A percentile compares a stretch with the other conserved stretches of the same genome.
These are phyloP conservation scores for Apiospora koreana DNA, from an alignment of 2,329 filamentous ascomycete species.

Conservation along the genomic window DNA sequence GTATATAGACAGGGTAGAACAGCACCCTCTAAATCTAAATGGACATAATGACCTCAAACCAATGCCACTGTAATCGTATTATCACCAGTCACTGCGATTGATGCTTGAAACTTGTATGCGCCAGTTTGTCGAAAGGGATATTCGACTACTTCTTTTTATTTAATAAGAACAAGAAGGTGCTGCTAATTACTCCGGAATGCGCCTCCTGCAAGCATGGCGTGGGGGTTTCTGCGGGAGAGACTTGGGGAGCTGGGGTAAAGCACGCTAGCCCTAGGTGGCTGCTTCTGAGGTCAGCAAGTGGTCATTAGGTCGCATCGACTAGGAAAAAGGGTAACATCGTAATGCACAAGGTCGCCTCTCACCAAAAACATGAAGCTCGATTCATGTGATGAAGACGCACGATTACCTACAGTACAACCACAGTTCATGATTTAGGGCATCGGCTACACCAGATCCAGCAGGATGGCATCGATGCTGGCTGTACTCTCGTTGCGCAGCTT, in stretches of 20 bases:
- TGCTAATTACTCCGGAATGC: no score
- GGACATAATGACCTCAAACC: not conserved
- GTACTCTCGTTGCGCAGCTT: not conserved
- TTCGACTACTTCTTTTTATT: no score
- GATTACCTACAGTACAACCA: not conserved
- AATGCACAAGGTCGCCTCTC: not conserved
- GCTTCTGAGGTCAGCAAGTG: not conserved
- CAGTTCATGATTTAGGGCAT: not conserved
- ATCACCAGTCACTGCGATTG: not conserved
- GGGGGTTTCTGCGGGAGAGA: not conserved
- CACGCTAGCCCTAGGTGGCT: not conserved
- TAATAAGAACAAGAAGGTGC: no score
- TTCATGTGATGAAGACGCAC: not conserved
- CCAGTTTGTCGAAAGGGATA: no score
- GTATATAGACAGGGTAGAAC: not conserved
- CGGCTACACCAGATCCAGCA: not conserved
- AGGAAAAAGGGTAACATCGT: not conserved
- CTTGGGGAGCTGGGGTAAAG: not conserved
- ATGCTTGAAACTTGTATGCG: no score
- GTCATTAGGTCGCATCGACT: not conserved
- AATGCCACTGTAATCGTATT: not conserved
- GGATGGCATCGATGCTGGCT: not conserved
- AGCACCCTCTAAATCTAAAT: not conserved
- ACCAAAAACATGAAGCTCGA: not conserved
- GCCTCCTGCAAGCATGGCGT: not conserved